Conservation (phyloP, 371 early-diverging fungal genomes). For the Batrachochytrium dendrobatidis region DNA sequence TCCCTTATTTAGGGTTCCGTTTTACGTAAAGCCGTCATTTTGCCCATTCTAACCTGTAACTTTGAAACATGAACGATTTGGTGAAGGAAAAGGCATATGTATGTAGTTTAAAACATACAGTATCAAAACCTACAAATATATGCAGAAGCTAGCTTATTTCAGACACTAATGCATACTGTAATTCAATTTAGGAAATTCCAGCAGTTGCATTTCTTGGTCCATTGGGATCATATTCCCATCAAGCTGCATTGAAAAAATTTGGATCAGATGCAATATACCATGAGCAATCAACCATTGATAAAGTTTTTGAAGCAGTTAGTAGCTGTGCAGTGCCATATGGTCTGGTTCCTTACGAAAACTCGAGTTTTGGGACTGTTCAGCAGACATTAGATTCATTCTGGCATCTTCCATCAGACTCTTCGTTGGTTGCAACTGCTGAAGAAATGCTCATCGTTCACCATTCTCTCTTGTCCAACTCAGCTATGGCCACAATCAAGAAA, state of each 20-base stretch:
- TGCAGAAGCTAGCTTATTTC: too few relatives aligned
- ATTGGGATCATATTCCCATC: constrained; percentile 87
- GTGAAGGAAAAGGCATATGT: too few relatives aligned
- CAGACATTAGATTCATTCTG: constrained; percentile 76
- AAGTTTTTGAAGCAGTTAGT: constrained; percentile 76
- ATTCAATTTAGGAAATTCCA: too few relatives aligned
- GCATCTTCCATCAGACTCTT: constrained; percentile 46
- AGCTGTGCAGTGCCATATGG: constrained; percentile 74
- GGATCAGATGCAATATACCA: constrained; percentile 72
- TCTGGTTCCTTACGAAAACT: constrained; percentile 94
- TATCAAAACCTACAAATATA: too few relatives aligned
- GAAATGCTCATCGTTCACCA: constrained; percentile 63
- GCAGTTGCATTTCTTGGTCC: constrained; percentile 87
- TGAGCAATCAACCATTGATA: constrained; percentile 31
- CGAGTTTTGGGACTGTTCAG: constrained; percentile 77
- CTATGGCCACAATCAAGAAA: constrained; percentile 45
- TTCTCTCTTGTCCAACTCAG: constrained; percentile 63
- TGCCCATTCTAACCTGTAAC: too few relatives aligned
- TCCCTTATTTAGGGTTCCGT: too few relatives aligned
- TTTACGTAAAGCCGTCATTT: too few relatives aligned
- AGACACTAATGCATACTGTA: too few relatives aligned
- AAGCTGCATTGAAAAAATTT: constrained; percentile 72
- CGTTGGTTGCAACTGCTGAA: constrained; percentile 32
- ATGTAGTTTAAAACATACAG: too few relatives aligned
- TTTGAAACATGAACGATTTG: too few relatives aligned